These are phyloP conservation scores for Dactylellina leptospora DNA, from an alignment of 2,329 filamentous ascomycete species.

Conservation along the genomic window DNA sequence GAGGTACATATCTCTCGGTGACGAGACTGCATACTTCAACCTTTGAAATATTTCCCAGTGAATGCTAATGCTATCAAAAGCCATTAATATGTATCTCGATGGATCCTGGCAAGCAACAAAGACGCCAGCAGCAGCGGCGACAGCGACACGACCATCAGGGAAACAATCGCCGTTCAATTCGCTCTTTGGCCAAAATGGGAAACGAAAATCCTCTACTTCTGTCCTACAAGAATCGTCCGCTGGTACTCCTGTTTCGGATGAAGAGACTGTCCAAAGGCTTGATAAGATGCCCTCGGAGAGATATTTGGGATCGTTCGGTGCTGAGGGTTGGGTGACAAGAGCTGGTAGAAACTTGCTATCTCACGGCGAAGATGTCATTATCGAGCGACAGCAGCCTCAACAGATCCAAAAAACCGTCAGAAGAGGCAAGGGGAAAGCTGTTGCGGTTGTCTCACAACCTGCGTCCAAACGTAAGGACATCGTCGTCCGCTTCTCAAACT, in stretches of 20 bases:
- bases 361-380: constrained; percentile 82
- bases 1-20: constrained; percentile 63
- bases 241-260: constrained; percentile 54
- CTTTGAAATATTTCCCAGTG: too few species aligned
- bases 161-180: constrained; percentile 69
- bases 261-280: constrained; percentile 47
- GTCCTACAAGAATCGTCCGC: constrained; percentile 13
- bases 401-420: constrained; percentile 49
- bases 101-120: constrained; percentile 69
- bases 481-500: constrained; percentile 88
- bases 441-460: constrained; percentile 53
- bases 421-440: constrained; percentile 60
- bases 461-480: constrained; percentile 70
- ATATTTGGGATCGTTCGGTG: constrained; percentile 92
- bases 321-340: constrained; percentile 87
- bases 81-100: constrained; percentile 68
- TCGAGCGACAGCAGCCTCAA: constrained; percentile 83
- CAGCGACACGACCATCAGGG: constrained; percentile 68
- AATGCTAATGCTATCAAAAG: constrained; percentile 31
- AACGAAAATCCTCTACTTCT: constrained; percentile 35
- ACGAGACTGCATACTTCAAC: too few species aligned
- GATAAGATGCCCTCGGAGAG: constrained; percentile 67
- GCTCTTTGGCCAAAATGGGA: constrained; percentile 71
- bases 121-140: too few species aligned
- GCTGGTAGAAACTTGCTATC: constrained; percentile 79